Evolutionary conservation across 768 basidiomycete genomes (phyloP).

Genomic region (Holtermannia corniformis): DNA sequence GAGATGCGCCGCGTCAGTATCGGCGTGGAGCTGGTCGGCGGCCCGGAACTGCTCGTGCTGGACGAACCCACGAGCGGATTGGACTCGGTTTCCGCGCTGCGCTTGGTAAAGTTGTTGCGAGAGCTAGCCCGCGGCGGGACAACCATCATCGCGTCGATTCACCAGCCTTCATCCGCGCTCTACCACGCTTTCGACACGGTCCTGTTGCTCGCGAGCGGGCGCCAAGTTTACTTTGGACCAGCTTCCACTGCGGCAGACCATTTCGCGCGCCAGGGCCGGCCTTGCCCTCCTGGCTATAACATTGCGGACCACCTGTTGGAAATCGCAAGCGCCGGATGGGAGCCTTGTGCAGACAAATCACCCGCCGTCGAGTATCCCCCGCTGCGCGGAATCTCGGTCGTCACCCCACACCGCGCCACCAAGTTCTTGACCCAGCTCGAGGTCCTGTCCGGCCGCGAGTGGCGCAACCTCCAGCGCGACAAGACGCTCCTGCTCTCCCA

Average conservation of each 20-base stretch:
- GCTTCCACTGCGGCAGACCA: conserved; percentile 59
- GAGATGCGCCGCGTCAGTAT: conserved; percentile 86
- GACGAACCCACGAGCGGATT: conserved; percentile 73
- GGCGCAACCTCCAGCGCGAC: conserved; percentile 71
- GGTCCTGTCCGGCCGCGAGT: conserved; percentile 70
- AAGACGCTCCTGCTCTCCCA: conserved; percentile 76
- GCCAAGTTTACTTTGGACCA: conserved; percentile 65
- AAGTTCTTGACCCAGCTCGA: conserved; percentile 85
- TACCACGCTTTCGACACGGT: conserved; percentile 79
- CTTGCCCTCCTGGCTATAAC: conserved; percentile 74
- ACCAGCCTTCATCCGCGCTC: conserved; percentile 77
- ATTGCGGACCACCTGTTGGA: conserved; percentile 87
- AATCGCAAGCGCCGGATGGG: conserved; percentile 53
- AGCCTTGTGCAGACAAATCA: conserved; percentile 1
- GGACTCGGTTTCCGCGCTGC: conserved; percentile 77
- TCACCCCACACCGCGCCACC: conserved; percentile 48
- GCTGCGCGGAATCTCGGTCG: background rate
- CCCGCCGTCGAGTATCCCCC: background rate
- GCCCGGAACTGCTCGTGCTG: conserved; percentile 72
- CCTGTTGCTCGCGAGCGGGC: conserved; percentile 61
- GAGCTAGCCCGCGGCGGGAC: conserved; percentile 65
- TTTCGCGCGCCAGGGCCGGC: conserved; percentile 49
- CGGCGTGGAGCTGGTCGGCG: conserved; percentile 75
- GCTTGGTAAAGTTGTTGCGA: conserved; percentile 66
- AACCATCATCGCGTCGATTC: conserved; percentile 75